Evolutionary conservation across 2,329 filamentous ascomycete genomes (phyloP).

Genomic region (Bipolaris gigantea): DNA sequence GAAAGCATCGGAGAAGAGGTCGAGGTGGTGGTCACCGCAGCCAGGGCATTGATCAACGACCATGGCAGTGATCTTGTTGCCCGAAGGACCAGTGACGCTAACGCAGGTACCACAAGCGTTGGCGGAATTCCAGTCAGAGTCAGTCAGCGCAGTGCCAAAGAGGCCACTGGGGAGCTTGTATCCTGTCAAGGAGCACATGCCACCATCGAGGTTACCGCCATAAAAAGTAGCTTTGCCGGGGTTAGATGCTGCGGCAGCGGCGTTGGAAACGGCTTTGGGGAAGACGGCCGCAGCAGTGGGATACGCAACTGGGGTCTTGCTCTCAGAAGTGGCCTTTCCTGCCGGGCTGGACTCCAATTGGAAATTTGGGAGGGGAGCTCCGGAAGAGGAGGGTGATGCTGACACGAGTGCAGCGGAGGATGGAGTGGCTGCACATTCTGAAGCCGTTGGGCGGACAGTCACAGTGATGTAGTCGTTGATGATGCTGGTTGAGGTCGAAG

Average conservation of each 20-base stretch:
- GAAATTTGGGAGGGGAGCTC: neutral
- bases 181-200: slow-evolving; percentile 64
- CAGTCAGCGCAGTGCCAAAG: slow-evolving; percentile 64
- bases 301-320: slow-evolving; percentile 6
- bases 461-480: slow-evolving; percentile 19
- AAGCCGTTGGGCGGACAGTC: slow-evolving; percentile 16
- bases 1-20: slow-evolving; percentile 59
- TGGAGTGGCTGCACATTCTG: slow-evolving; percentile 12
- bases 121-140: slow-evolving; percentile 58
- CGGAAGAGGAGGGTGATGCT: neutral
- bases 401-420: slow-evolving; percentile 11
- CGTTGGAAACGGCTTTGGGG: neutral
- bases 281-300: slow-evolving; percentile 2
- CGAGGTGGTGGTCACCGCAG: slow-evolving; percentile 58
- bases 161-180: slow-evolving; percentile 63
- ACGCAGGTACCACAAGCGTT: slow-evolving; percentile 65
- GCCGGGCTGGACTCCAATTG: neutral
- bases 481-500: slow-evolving; percentile 18
- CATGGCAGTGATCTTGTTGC: slow-evolving; percentile 66
- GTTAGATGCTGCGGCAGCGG: slow-evolving; percentile 15
- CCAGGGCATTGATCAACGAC: slow-evolving; percentile 62
- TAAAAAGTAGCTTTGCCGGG: slow-evolving; percentile 43
- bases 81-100: slow-evolving; percentile 59
- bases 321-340: slow-evolving; percentile 1
- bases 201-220: slow-evolving; percentile 54